A percentile compares a stretch with the other conserved stretches of the same genome.
These are phyloP conservation scores for Ophiostoma piceae DNA, from an alignment of 2,329 filamentous ascomycete species.

Conservation along the genomic window DNA sequence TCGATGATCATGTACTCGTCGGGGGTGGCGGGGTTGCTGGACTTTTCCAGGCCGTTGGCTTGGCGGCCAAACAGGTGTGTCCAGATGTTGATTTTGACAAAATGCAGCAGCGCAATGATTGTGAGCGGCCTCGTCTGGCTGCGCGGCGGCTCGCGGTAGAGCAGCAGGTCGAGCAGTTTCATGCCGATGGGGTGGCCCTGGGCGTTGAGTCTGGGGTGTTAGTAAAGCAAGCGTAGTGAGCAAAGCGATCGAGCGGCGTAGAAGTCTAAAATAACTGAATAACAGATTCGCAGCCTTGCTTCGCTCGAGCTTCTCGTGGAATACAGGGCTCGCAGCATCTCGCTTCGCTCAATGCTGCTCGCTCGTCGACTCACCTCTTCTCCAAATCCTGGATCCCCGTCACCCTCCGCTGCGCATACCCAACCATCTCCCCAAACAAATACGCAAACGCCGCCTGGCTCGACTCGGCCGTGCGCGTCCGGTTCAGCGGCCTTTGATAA, in stretches of 20 bases:
- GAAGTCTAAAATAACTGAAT: no score
- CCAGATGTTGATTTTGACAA: constrained; percentile 91
- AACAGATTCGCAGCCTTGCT: no score
- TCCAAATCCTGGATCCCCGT: constrained; percentile 92
- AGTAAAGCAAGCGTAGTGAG: no score
- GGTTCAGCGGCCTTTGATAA: constrained; percentile 92
- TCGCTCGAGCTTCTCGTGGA: no score
- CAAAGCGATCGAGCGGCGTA: no score
- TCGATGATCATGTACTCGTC: constrained; percentile 99
- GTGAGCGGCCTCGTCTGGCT: constrained; percentile 73
- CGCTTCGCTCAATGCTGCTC: neutral
- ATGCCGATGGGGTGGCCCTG: constrained; percentile 93
- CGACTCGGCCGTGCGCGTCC: constrained; percentile 79
- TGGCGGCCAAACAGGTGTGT: constrained; percentile 84
- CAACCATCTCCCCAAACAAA: constrained; percentile 93
- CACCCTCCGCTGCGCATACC: constrained; percentile 84
- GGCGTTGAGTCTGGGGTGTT: constrained; percentile 64
- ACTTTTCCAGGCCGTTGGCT: constrained; percentile 89
- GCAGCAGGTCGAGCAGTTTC: constrained; percentile 88
- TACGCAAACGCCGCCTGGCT: constrained; percentile 94
- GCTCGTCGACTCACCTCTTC: constrained; percentile 58
- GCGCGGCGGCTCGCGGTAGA: constrained; percentile 71
- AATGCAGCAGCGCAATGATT: constrained; percentile 86
- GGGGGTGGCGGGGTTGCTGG: constrained; percentile 69
- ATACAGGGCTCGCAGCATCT: no score